Conservation (phyloP, 2,329 filamentous ascomycete species). For the Ilyonectria robusta region DNA sequence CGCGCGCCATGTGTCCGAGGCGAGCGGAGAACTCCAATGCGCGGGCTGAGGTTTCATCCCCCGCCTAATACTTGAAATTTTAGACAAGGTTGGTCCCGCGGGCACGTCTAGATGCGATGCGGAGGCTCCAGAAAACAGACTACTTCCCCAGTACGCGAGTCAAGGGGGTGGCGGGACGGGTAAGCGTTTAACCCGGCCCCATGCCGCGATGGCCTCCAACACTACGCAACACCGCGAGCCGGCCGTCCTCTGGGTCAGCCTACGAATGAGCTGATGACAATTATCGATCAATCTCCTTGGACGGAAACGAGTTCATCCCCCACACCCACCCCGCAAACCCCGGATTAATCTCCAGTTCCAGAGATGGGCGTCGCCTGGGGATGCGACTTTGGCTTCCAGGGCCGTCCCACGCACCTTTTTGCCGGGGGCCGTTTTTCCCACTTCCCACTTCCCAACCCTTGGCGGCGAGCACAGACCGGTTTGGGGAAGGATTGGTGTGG, state of each 20-base stretch:
- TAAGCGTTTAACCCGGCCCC: slow-evolving; percentile 43
- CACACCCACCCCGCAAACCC: slow-evolving; percentile 49
- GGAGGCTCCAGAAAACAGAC: slow-evolving; percentile 24
- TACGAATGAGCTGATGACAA: slow-evolving; percentile 35
- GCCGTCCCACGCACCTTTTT: neutral
- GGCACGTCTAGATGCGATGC: slow-evolving; percentile 29
- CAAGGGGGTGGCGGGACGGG: slow-evolving; percentile 29
- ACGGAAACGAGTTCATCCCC: slow-evolving; percentile 49
- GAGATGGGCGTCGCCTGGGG: slow-evolving; percentile 27
- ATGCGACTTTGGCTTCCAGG: neutral
- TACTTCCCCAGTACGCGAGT: slow-evolving; percentile 12
- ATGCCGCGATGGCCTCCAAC: neutral
- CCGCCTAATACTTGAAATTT: slow-evolving; percentile 18
- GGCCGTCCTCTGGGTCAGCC: slow-evolving; percentile 5
- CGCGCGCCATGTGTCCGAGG: slow-evolving; percentile 16
- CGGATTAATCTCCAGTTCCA: slow-evolving; percentile 41
- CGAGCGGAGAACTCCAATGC: slow-evolving; percentile 15
- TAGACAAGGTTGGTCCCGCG: slow-evolving; percentile 43
- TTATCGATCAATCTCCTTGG: slow-evolving; percentile 34
- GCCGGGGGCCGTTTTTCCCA: neutral
- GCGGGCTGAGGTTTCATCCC: slow-evolving; percentile 40
- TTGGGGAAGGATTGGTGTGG: neutral
- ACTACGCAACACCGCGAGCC: slow-evolving; percentile 10
- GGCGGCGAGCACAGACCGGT: neutral
- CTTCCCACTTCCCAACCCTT: neutral